Evolutionary conservation across 371 early-diverging fungal genomes (phyloP).

Genomic region (Sporodiniella umbellata): DNA sequence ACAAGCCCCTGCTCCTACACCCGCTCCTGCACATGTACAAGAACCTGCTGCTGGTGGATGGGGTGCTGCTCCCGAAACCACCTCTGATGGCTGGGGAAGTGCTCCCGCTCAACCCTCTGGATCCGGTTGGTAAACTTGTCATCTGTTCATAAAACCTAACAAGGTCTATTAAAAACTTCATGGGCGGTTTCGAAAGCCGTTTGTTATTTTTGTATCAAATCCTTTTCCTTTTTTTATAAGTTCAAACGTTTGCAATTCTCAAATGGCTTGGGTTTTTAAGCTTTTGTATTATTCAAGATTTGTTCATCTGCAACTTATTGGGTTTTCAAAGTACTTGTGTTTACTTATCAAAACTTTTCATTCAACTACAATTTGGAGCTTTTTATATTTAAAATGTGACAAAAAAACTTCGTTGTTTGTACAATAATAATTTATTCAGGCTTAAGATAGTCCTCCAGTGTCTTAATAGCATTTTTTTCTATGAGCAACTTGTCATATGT

Average conservation of each 20-base stretch:
- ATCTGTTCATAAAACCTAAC: not conserved
- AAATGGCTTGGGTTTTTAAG: too few species aligned
- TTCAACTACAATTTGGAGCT: too few species aligned
- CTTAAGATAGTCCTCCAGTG: slow-evolving; percentile 53
- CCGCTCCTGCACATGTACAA: not conserved
- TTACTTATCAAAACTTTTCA: too few species aligned
- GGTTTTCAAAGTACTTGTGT: too few species aligned
- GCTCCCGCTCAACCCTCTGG: not conserved
- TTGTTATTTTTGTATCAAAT: not conserved
- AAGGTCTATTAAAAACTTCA: too few species aligned
- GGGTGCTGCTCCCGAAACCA: not conserved
- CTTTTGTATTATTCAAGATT: too few species aligned
- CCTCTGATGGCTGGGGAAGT: slow-evolving; percentile 20
- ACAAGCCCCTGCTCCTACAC: slow-evolving; percentile 6
- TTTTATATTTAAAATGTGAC: too few species aligned
- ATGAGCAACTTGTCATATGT: slow-evolving; percentile 74
- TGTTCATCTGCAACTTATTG: too few species aligned
- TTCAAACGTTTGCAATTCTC: too few species aligned
- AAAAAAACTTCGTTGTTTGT: not conserved
- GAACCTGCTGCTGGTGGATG: not conserved
- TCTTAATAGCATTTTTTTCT: slow-evolving; percentile 73
- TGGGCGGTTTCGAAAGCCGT: too few species aligned
- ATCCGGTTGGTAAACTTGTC: not conserved
- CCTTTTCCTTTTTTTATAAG: not conserved
- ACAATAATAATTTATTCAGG: slow-evolving; percentile 10